phyloP scores from a whole-genome alignment of 2,329 filamentous ascomycete species.

The Epichloe sylvatica region DNA sequence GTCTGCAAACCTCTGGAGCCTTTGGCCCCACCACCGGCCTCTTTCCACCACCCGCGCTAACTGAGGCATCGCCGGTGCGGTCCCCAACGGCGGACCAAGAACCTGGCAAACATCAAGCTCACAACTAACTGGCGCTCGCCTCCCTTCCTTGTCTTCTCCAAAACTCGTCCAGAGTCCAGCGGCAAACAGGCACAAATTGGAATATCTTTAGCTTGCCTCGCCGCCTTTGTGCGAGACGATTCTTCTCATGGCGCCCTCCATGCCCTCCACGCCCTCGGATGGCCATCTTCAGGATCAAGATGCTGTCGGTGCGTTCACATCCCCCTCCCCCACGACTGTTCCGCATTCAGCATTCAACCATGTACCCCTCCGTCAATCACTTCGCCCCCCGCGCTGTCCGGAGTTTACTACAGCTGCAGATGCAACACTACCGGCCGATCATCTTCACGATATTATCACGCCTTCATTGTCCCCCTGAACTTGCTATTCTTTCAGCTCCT shows the following conservation, averaged over 20 bases:
- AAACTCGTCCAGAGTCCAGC: neutral
- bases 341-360: neutral
- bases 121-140: neutral
- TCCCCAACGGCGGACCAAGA: neutral
- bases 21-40: constrained; percentile 2
- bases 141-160: neutral
- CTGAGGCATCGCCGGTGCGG: neutral
- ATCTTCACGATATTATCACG: neutral
- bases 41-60: constrained; percentile 1
- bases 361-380: neutral
- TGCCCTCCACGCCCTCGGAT: constrained; percentile 3
- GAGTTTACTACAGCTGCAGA: neutral
- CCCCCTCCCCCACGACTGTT: constrained; percentile 3
- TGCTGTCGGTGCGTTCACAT: constrained; percentile 7
- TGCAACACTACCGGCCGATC: constrained; percentile 1
- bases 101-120: neutral
- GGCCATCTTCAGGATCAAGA: constrained; percentile 5
- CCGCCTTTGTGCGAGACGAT: neutral
- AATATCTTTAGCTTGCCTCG: neutral
- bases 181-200: neutral
- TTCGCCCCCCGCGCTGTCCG: neutral
- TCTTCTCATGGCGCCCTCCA: constrained; percentile 6
- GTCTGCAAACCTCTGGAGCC: neutral
- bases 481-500: neutral
- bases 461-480: neutral